Conservation (phyloP, 176 grass and related monocot genomes). For the Carex parvula region DNA sequence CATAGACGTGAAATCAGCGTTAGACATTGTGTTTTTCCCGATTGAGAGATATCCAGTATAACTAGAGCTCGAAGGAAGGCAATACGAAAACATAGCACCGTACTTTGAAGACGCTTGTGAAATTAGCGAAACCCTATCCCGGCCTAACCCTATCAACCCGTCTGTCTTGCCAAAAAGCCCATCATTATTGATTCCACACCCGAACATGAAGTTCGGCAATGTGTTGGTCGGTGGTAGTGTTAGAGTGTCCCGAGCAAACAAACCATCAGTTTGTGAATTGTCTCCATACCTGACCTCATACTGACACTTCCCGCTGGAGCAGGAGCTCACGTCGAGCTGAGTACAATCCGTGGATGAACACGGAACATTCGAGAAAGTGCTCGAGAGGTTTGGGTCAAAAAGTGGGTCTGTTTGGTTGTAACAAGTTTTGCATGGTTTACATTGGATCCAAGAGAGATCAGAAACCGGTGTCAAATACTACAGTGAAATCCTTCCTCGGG, state of each 20-base stretch:
- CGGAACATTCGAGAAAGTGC: constrained; percentile 39
- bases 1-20: constrained; percentile 59
- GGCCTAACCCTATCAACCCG: constrained; percentile 67
- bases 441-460: constrained; percentile 88
- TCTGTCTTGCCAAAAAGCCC: constrained; percentile 54
- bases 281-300: constrained; percentile 73
- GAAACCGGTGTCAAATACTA: constrained; percentile 88
- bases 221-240: constrained; percentile 23
- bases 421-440: constrained; percentile 50
- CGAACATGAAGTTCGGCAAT: constrained; percentile 59
- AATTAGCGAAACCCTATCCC: constrained; percentile 44
- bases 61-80: constrained; percentile 52
- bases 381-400: constrained; percentile 60
- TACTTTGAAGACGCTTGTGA: constrained; percentile 60
- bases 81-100: constrained; percentile 70
- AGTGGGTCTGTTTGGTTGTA: constrained; percentile 66
- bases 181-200: constrained; percentile 47
- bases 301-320: constrained; percentile 33
- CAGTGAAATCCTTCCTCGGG: constrained; percentile 33
- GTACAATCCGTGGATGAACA: constrained; percentile 45
- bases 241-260: constrained; percentile 56
- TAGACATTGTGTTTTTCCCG: constrained; percentile 19
- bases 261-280: constrained; percentile 51
- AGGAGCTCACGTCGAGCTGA: constrained; percentile 28
- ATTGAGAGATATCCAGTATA: constrained; percentile 48